Evolutionary conservation across 306 rosid genomes (phyloP).

Genomic region (Biancaea sappan): DNA sequence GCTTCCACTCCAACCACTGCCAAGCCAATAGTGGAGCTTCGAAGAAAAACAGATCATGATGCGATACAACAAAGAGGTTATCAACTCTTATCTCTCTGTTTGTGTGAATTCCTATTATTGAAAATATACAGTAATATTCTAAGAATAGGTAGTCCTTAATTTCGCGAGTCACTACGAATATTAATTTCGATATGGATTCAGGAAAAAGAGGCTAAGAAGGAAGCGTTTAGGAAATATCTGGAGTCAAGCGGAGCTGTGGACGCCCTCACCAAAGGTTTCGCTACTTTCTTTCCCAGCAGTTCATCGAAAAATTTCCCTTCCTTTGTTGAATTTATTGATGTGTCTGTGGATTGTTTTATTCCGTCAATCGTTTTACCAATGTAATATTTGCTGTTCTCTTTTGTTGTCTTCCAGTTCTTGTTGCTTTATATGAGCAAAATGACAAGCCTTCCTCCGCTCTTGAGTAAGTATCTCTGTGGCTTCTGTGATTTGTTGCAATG

Average conservation of each 20-base stretch:
- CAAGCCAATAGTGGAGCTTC: not conserved
- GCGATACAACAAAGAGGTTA: slow-evolving; percentile 77
- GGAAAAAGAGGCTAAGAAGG: slow-evolving; percentile 96
- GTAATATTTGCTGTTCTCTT: not conserved
- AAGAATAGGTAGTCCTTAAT: not conserved
- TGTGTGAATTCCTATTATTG: not conserved
- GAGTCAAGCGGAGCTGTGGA: slow-evolving; percentile 93
- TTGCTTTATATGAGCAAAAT: slow-evolving; percentile 90
- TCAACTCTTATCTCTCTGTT: not conserved
- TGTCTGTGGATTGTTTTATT: not conserved
- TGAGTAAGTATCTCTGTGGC: slow-evolving; percentile 52
- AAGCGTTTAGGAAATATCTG: slow-evolving; percentile 86
- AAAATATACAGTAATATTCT: not conserved
- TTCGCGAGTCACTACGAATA: not conserved
- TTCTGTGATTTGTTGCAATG: slow-evolving; percentile 9
- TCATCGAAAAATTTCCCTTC: not conserved
- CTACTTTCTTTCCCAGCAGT: not conserved
- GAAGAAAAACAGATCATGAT: slow-evolving; percentile 54
- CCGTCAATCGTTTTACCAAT: not conserved
- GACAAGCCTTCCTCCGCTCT: slow-evolving; percentile 97
- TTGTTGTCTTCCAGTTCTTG: slow-evolving; percentile 62
- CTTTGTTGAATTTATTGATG: not conserved
- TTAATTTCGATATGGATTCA: slow-evolving; percentile 39
- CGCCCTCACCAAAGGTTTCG: slow-evolving; percentile 91
- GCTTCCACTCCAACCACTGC: not conserved